Percentiles rank a stretch among this genome's conserved stretches.
Evolutionary conservation across 805 yeast genomes (phyloP).

Genomic region (Brettanomyces nanus): DNA sequence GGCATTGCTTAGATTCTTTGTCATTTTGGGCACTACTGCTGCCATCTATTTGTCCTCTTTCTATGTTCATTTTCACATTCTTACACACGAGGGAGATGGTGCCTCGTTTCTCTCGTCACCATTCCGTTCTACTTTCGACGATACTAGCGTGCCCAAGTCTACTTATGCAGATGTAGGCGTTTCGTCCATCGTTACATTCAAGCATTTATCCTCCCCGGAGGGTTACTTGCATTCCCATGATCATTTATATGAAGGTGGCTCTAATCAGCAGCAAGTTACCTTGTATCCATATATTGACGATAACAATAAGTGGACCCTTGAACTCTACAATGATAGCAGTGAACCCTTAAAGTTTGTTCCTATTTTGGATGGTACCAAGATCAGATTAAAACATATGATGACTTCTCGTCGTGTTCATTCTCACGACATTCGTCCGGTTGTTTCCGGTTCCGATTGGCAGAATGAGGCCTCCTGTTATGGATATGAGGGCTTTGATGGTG

Average conservation of each 20-base stretch:
- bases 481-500: constrained; percentile 67
- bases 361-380: constrained; percentile 58
- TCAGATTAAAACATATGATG: constrained; percentile 52
- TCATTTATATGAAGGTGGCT: constrained; percentile 65
- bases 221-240: constrained; percentile 82
- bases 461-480: constrained; percentile 78
- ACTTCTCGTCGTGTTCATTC: constrained; percentile 69
- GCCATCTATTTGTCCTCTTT: constrained; percentile 50
- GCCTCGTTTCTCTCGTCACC: constrained; percentile 65
- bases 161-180: constrained; percentile 65
- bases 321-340: constrained; percentile 52
- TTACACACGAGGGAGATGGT: constrained; percentile 61
- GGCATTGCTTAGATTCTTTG: constrained; percentile 39
- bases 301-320: constrained; percentile 67
- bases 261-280: constrained; percentile 78
- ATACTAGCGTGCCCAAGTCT: constrained; percentile 50
- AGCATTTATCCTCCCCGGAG: constrained; percentile 64
- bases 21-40: constrained; percentile 53
- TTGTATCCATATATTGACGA: constrained; percentile 70
- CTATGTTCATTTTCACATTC: constrained; percentile 51
- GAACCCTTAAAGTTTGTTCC: constrained; percentile 54
- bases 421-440: constrained; percentile 77
- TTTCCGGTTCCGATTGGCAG: constrained; percentile 73
- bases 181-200: constrained; percentile 57
- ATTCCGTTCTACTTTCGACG: constrained; percentile 55